A percentile compares a stretch with the other conserved stretches of the same genome.
These are phyloP conservation scores for Leishmania tarentolae DNA, from an alignment of 208 protist species.

Conservation along the genomic window DNA sequence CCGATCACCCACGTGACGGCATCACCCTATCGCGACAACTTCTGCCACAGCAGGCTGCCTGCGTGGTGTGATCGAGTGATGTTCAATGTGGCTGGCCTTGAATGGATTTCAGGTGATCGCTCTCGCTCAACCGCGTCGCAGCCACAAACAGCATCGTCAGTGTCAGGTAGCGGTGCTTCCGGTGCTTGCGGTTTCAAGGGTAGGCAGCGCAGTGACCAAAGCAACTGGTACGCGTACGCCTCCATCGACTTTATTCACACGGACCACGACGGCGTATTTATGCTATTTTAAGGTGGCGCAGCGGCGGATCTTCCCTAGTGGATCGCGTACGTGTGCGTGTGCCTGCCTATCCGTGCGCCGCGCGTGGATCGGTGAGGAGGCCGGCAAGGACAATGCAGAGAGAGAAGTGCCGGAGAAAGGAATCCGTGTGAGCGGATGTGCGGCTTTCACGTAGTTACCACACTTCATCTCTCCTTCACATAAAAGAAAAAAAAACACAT, in stretches of 20 bases:
- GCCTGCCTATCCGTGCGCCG: background rate
- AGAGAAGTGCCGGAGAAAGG: background rate
- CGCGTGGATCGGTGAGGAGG: background rate
- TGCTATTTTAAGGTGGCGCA: slow-evolving; percentile 15
- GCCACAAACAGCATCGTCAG: slow-evolving; percentile 2
- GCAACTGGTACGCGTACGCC: slow-evolving; percentile 51
- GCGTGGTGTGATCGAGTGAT: slow-evolving; percentile 89
- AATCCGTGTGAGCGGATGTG: background rate
- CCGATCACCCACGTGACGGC: slow-evolving; percentile 28
- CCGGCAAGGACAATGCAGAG: background rate
- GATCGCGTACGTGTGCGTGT: background rate
- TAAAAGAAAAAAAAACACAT: background rate
- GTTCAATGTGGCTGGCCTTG: slow-evolving; percentile 74
- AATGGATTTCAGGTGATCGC: slow-evolving; percentile 53
- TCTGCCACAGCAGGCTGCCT: slow-evolving; percentile 52
- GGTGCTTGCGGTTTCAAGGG: background rate
- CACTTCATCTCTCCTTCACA: background rate
- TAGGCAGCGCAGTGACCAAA: slow-evolving; percentile 3
- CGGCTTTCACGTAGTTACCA: background rate
- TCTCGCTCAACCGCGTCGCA: slow-evolving; percentile 10
- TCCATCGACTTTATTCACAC: slow-evolving; percentile 57
- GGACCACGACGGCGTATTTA: slow-evolving; percentile 77
- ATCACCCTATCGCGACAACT: slow-evolving; percentile 27
- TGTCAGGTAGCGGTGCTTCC: background rate
- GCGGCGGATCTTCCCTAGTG: background rate